These are phyloP conservation scores for Pseudogymnoascus sp. DNA, from an alignment of 2,329 filamentous ascomycete genomes.

Conservation along the genomic window DNA sequence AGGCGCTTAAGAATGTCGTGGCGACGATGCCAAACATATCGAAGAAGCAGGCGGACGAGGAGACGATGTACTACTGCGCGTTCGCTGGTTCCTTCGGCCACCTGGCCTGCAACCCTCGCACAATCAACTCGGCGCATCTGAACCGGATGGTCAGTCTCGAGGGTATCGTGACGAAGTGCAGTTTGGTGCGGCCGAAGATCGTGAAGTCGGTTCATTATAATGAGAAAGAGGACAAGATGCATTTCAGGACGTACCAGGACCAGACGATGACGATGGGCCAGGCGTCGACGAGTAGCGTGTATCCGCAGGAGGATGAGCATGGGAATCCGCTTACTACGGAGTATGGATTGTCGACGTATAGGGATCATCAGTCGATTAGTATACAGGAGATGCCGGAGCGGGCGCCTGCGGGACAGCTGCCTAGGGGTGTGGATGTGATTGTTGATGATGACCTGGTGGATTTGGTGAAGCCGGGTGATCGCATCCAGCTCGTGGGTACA, in stretches of 20 bases:
- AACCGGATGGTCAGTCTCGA: slow-evolving; percentile 97
- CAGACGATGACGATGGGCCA: slow-evolving; percentile 93
- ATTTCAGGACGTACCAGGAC: slow-evolving; percentile 84
- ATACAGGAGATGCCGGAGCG: slow-evolving; percentile 99
- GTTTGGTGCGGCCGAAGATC: slow-evolving; percentile 91
- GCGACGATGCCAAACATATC: slow-evolving; percentile 68
- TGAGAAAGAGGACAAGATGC: slow-evolving; percentile 76
- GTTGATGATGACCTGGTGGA: slow-evolving; percentile 96
- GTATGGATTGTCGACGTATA: slow-evolving; percentile 90
- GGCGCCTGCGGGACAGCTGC: slow-evolving; percentile 89
- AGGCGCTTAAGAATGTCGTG: slow-evolving; percentile 81
- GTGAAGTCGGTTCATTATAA: slow-evolving; percentile 97
- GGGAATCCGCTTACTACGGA: slow-evolving; percentile 90
- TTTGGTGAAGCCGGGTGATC: slow-evolving; percentile 86
- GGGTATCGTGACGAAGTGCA: slow-evolving; percentile 94
- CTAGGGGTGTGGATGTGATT: slow-evolving; percentile 91
- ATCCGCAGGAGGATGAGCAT: slow-evolving; percentile 87
- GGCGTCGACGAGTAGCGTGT: slow-evolving; percentile 81
- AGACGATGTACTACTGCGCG: slow-evolving; percentile 91
- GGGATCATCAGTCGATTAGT: slow-evolving; percentile 94
- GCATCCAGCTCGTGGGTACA: slow-evolving; percentile 93
- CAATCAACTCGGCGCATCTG: slow-evolving; percentile 76
- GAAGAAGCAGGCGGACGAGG: slow-evolving; percentile 64
- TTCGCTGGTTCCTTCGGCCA: slow-evolving; percentile 94
- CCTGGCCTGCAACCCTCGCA: slow-evolving; percentile 88